phyloP scores from a whole-genome alignment of 139 green algal species.

The Closterium sp. region DNA sequence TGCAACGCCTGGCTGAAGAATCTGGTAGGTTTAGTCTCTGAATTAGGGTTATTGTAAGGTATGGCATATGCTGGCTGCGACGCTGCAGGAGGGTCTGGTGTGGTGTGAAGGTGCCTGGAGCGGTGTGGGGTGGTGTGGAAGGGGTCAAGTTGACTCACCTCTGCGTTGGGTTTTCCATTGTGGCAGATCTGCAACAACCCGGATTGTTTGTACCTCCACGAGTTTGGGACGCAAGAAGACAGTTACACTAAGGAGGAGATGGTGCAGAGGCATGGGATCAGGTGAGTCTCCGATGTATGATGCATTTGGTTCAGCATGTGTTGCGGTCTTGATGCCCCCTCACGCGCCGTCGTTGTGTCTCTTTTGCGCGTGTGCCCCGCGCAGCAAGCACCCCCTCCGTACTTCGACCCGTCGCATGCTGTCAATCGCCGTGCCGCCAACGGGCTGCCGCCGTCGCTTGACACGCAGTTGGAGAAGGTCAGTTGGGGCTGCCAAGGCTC shows the following conservation, averaged over 20 bases:
- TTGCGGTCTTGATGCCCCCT: no score
- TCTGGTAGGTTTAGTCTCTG: constrained; percentile 27
- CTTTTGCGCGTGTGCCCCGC: background rate
- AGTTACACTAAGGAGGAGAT: constrained; percentile 85
- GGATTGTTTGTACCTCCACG: constrained; percentile 91
- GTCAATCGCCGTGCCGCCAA: background rate
- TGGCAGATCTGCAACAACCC: constrained; percentile 77
- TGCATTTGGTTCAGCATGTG: no score
- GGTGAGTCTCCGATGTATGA: constrained; percentile 26
- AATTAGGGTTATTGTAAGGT: background rate
- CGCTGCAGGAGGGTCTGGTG: background rate
- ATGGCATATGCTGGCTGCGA: background rate
- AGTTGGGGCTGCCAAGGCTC: background rate
- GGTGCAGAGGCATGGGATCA: constrained; percentile 39
- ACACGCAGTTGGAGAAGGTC: background rate
- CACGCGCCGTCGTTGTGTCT: no score
- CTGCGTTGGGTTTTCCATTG: background rate
- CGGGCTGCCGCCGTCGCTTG: background rate
- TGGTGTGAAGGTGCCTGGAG: no score
- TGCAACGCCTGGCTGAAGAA: constrained; percentile 91
- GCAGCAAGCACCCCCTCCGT: constrained; percentile 7
- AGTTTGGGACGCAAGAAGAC: constrained; percentile 73
- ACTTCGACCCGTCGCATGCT: constrained; percentile 9
- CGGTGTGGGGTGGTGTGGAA: no score
- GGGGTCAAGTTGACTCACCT: background rate